Evolutionary conservation across 495 filamentous ascomycete species (phyloP), one percentile per base, ranked within the genome.

Genomic region (Evernia prunastri): DNA sequence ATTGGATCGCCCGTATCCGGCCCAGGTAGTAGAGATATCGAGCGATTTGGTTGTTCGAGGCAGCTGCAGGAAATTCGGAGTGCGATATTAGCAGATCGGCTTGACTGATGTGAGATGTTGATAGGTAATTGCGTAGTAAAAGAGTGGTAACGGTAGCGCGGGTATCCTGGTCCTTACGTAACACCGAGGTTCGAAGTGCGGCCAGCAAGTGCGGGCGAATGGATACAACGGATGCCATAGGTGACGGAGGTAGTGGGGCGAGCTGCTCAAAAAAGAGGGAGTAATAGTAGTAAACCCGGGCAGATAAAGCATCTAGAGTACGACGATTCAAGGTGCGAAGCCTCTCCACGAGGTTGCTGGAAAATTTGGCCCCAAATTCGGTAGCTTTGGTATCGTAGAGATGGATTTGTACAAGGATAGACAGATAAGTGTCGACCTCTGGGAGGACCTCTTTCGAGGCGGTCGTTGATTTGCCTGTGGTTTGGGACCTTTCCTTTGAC

Each of bases 251-350:
- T 29, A 92, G 81, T 17, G 92, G 92, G 59, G 85, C 82, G 53
- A 92, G 82, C 75, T 92, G 86, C 80, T 98, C 94, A 75, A 86
- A 89, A 80, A 97, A 97, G 61, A 97, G 79, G 56, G 89, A 90
- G 75, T 90, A 96, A 80, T 98, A 98, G 76, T 96, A 97, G 82
- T 97, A 98, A 62, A 94, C 90, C 72, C 92, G 92, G 47, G 94
- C 91, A 58, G 92, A 90, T 36, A 98, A 85, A 51, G 92, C 89
- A 72, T 98, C 94, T 64, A 98, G 79, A 20, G 94, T 96, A 62
- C 94, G 88, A 59, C 94, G 91, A 79, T 98, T 98, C 66, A 94
- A 78, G 40, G 85, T 80, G 66, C 96, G 92, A 71, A 97, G 85
- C 69, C 86, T 87, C 71, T 92, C 89, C 60, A 91, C 87, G 49